phyloP scores from a whole-genome alignment of 305 asterid species.

The Fraxinus nigra region DNA sequence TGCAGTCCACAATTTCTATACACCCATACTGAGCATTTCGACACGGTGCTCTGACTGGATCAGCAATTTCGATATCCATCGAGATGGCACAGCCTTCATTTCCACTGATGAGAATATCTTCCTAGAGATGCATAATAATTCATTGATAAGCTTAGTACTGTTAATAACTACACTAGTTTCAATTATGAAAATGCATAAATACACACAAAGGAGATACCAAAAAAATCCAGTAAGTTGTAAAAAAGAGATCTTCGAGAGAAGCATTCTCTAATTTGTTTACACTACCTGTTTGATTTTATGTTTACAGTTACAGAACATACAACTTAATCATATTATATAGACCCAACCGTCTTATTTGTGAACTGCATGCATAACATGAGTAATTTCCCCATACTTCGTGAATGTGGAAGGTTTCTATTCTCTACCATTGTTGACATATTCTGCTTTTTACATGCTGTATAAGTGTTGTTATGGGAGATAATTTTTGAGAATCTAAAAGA shows the following conservation, averaged over 20 bases:
- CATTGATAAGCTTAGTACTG: not conserved
- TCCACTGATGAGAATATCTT: slow-evolving; percentile 39
- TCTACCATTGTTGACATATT: not conserved
- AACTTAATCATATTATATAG: not conserved
- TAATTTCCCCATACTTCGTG: not conserved
- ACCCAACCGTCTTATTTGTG: not conserved
- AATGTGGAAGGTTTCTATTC: not conserved
- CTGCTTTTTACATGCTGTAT: not conserved
- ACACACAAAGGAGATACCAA: not conserved
- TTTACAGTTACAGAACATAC: not conserved
- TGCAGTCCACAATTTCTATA: slow-evolving; percentile 46
- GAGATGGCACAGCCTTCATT: slow-evolving; percentile 45
- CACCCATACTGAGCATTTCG: slow-evolving; percentile 74
- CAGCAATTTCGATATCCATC: slow-evolving; percentile 54
- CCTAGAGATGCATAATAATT: slow-evolving; percentile 39
- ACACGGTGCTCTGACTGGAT: slow-evolving; percentile 65
- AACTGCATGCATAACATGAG: not conserved
- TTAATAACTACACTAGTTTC: slow-evolving; percentile 10
- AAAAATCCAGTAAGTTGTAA: not conserved
- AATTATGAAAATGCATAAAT: not conserved
- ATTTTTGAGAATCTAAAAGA: not conserved
- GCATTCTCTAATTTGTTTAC: not conserved
- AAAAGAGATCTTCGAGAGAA: not conserved
- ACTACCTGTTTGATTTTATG: not conserved
- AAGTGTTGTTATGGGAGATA: not conserved